Base-by-base conservation (phyloP, 495 filamentous ascomycete genomes). In the Cetradonia linearis region DNA sequence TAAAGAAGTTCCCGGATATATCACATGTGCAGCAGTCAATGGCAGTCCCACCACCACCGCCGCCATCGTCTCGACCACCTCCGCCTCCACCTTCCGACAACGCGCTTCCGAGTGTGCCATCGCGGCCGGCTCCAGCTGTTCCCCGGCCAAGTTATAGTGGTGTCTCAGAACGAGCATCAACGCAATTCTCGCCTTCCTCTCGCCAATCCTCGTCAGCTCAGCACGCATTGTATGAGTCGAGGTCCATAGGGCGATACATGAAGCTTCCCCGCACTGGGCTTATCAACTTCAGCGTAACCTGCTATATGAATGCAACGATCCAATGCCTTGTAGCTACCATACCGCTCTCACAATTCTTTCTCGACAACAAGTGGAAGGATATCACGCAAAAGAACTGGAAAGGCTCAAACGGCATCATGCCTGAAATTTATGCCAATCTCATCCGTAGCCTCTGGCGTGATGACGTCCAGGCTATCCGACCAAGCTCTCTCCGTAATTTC, bases 271-370 rank as follows among this genome's bases (percentile, higher is more conserved):
- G 77, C 13, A 92, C 88, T 5, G 94, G 93, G 2, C 77, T 97
- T 9, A 69, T 81, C 44, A 96, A 95, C 66, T 84, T 87, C 28
- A 83, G 86, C 11, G 84, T 86, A 13, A 88, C 83, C 8, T 99
- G 93, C 71, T 99, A 93, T 68, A 89, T 91, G 81, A 96, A 96
- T 73, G 82, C 87, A 16, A 85, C 84, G 5, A 72, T 99, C 16
- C 93, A 99, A 70, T 86, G 84, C 61, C 72, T 97, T 58, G 85
- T 86, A 61, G 86, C 85, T 4, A 93, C 89, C 1, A 74, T 82
- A 25, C 81, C 82, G 25, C 77, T 99, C 60, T 79, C 83, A 33
- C 74, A 81, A 33, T 86, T 89, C 58, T 84, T 96, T 64, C 73
- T 75, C 27, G 78, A 77, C 46, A 68, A 78, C 60, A 72, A 75